Conservation (phyloP, 2,329 filamentous ascomycete species). For the Neofusicoccum ribis region DNA sequence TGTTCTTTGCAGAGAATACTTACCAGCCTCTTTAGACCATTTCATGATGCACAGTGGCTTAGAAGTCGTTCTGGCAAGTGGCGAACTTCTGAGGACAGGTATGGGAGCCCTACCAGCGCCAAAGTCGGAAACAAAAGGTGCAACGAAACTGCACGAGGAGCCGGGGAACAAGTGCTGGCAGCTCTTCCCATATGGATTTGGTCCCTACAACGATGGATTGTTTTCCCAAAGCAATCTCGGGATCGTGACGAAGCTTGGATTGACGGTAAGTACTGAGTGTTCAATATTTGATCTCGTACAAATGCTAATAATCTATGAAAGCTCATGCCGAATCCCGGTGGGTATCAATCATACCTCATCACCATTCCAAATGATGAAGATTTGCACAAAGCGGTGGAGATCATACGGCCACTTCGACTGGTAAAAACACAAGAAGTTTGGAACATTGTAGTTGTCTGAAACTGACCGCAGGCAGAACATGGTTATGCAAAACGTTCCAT, state of each 20-base stretch:
- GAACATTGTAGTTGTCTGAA: neutral
- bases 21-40: conserved; percentile 34
- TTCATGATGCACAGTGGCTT: conserved; percentile 47
- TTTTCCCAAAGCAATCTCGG: conserved; percentile 39
- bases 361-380: conserved; percentile 53
- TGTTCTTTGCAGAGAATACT: too few species aligned
- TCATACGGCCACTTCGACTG: conserved; percentile 48
- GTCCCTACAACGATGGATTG: conserved; percentile 39
- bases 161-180: conserved; percentile 30
- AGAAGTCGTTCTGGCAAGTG: conserved; percentile 45
- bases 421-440: neutral
- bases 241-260: conserved; percentile 52
- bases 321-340: conserved; percentile 56
- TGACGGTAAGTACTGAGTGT: conserved; percentile 26
- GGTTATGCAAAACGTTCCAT: conserved; percentile 48
- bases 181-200: conserved; percentile 39
- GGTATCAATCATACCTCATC: conserved; percentile 46
- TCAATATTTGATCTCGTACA: too few species aligned
- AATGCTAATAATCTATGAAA: conserved; percentile 9
- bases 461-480: conserved; percentile 26
- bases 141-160: conserved; percentile 18
- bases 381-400: conserved; percentile 50
- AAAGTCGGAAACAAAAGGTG: conserved; percentile 25
- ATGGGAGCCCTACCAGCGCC: conserved; percentile 41
- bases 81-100: conserved; percentile 41